phyloP scores from a whole-genome alignment of 2,329 filamentous ascomycete genomes.

The Xylariaceae sp. region DNA sequence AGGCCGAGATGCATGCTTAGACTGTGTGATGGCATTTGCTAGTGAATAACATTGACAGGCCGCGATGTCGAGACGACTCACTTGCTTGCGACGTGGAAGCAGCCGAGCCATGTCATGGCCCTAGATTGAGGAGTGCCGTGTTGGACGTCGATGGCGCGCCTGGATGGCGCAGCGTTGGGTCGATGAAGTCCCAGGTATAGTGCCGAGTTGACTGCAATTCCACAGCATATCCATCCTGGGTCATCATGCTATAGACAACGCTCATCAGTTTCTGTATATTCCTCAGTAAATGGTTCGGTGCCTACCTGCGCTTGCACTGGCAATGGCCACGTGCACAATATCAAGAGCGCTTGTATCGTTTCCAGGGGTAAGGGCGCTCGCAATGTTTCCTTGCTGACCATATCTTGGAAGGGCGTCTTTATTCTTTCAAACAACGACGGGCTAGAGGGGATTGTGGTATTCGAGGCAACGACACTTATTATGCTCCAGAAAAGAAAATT shows the following conservation, averaged over 20 bases:
- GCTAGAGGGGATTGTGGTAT: constrained; percentile 10
- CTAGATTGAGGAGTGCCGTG: too few relatives aligned
- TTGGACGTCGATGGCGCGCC: constrained; percentile 11
- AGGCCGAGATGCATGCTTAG: constrained; percentile 27
- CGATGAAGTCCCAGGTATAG: constrained; percentile 25
- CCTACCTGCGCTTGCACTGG: constrained; percentile 15
- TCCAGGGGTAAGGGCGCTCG: constrained; percentile 22
- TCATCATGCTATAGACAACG: constrained; percentile 16
- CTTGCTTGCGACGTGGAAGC: too few relatives aligned
- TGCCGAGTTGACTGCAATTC: constrained; percentile 26
- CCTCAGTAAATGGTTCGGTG: too few relatives aligned
- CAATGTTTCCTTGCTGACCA: constrained; percentile 17
- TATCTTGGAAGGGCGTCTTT: constrained; percentile 17
- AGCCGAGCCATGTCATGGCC: too few relatives aligned
- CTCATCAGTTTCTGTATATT: constrained; percentile 1
- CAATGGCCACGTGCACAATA: constrained; percentile 25
- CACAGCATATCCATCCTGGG: constrained; percentile 28
- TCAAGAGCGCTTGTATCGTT: constrained; percentile 25
- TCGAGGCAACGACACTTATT: constrained; percentile 18
- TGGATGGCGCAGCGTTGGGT: constrained; percentile 13
- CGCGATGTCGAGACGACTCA: too few relatives aligned
- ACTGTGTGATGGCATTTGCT: constrained; percentile 7
- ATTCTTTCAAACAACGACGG: constrained; percentile 19
- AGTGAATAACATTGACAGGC: too few relatives aligned
- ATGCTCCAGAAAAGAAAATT: constrained; percentile 29